Evolutionary conservation across 176 grass and related monocot genomes (phyloP).

Genomic region (Cymbopogon citratus): DNA sequence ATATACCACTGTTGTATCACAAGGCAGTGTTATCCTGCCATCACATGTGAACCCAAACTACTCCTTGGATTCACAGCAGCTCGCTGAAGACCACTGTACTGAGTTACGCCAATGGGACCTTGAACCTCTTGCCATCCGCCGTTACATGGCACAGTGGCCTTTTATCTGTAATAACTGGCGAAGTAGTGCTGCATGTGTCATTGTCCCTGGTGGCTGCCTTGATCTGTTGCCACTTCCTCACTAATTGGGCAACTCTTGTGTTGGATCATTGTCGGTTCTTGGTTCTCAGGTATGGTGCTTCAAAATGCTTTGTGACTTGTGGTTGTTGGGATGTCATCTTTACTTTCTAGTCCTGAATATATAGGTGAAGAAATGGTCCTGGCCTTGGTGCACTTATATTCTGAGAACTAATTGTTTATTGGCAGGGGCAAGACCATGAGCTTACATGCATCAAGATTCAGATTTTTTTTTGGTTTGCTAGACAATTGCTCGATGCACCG

Average conservation of each 20-base stretch:
- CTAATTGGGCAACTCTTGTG: slow-evolving; percentile 5
- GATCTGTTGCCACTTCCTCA: slow-evolving; percentile 9
- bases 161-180: slow-evolving; percentile 15
- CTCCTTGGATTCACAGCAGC: slow-evolving; percentile 32
- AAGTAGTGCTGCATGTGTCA: background rate
- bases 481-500: background rate
- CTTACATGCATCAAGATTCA: slow-evolving; percentile 22
- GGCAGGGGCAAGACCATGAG: slow-evolving; percentile 38
- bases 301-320: background rate
- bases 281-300: background rate
- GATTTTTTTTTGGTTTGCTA: background rate
- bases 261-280: background rate
- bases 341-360: slow-evolving; percentile 3
- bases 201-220: background rate
- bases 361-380: background rate
- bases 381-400: background rate
- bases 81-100: slow-evolving; percentile 21
- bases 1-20: slow-evolving; percentile 27
- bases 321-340: slow-evolving; percentile 7
- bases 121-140: slow-evolving; percentile 31
- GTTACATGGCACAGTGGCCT: slow-evolving; percentile 44
- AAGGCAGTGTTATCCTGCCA: slow-evolving; percentile 30
- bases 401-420: background rate
- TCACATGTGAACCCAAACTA: slow-evolving; percentile 27
- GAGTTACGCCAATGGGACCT: slow-evolving; percentile 45